Conservation (phyloP, 495 filamentous ascomycete genomes). For the Trichoderma erinaceum region DNA sequence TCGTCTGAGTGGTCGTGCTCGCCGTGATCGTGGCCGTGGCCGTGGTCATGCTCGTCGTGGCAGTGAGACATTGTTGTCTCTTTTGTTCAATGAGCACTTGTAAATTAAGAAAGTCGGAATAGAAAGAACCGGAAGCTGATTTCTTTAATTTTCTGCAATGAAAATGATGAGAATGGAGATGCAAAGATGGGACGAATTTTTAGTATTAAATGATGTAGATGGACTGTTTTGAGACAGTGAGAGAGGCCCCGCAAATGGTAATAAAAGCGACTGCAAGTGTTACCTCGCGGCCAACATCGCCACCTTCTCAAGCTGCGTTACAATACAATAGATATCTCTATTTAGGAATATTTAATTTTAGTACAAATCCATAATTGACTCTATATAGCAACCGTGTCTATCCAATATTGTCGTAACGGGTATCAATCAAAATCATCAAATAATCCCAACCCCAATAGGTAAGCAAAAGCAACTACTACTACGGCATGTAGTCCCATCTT, state of each 20-base stretch:
- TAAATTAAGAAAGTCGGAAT: background rate
- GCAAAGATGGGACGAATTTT: background rate
- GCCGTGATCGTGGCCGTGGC: constrained; percentile 26
- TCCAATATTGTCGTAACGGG: background rate
- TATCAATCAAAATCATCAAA: background rate
- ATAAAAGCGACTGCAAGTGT: background rate
- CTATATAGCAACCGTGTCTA: too few relatives aligned
- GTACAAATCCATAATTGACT: too few relatives aligned
- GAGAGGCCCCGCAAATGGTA: background rate
- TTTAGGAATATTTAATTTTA: too few relatives aligned
- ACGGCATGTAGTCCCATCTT: too few relatives aligned
- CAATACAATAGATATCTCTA: background rate
- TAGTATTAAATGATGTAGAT: background rate
- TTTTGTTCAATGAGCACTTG: background rate
- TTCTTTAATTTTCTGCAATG: background rate
- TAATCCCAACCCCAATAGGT: background rate
- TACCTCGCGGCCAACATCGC: background rate
- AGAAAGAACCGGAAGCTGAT: background rate
- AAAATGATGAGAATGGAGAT: background rate
- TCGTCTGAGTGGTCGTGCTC: constrained; percentile 83
- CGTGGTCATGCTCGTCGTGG: constrained; percentile 40
- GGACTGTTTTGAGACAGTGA: background rate
- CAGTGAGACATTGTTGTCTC: constrained; percentile 41
- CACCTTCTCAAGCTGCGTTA: background rate
- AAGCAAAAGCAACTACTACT: too few relatives aligned